phyloP scores from a whole-genome alignment of 2,329 filamentous ascomycete genomes.

The Colletotrichum endophyticum region DNA sequence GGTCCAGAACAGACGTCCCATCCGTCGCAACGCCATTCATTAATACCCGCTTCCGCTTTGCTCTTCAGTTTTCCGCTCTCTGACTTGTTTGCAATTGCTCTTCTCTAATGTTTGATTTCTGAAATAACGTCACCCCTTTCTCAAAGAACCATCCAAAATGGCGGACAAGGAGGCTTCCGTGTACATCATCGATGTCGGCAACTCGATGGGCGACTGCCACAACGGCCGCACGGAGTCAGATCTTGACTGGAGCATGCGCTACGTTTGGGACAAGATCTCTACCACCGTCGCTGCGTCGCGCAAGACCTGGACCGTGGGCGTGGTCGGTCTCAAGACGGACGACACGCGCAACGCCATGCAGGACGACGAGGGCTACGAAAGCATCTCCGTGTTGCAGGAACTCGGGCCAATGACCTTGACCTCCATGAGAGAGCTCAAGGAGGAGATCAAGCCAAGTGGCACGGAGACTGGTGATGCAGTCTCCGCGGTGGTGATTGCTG shows the following conservation, averaged over 20 bases:
- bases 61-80: not conserved
- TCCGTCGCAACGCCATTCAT: not conserved
- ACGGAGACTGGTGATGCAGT: slow-evolving; percentile 81
- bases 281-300: slow-evolving; percentile 72
- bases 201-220: slow-evolving; percentile 78
- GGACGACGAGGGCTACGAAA: slow-evolving; percentile 75
- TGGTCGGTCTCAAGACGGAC: slow-evolving; percentile 84
- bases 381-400: slow-evolving; percentile 82
- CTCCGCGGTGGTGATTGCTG: slow-evolving; percentile 84
- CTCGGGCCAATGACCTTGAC: slow-evolving; percentile 66
- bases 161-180: slow-evolving; percentile 91
- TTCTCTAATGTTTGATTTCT: not conserved
- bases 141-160: slow-evolving; percentile 58
- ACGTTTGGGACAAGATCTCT: slow-evolving; percentile 89
- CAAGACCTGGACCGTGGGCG: slow-evolving; percentile 73
- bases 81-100: not conserved
- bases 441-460: slow-evolving; percentile 68
- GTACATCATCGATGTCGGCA: slow-evolving; percentile 88
- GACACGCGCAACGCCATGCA: slow-evolving; percentile 73
- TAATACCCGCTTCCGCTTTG: not conserved
- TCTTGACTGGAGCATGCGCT: slow-evolving; percentile 87
- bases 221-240: slow-evolving; percentile 78
- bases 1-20: not conserved
- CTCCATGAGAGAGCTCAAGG: slow-evolving; percentile 69
- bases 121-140: not conserved